These are phyloP conservation scores for Sugiyamaella valdiviana DNA, from an alignment of 805 yeast species.

Conservation along the genomic window DNA sequence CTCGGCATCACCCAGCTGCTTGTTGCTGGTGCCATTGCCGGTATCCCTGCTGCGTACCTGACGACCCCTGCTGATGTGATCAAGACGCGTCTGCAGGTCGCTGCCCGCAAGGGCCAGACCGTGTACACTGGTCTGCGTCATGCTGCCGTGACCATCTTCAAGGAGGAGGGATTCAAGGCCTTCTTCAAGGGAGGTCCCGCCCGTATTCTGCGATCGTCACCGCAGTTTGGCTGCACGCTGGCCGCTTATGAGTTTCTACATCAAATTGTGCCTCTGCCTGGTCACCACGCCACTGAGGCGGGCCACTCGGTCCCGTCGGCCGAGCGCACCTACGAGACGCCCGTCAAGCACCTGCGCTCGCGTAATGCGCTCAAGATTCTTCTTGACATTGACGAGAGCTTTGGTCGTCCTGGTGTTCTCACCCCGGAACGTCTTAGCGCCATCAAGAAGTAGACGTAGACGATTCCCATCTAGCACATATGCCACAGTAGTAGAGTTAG, in stretches of 20 bases:
- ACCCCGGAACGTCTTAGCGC: constrained; percentile 22
- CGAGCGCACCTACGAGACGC: constrained; percentile 22
- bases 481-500: background rate
- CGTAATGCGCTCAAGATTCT: constrained; percentile 39
- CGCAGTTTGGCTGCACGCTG: constrained; percentile 94
- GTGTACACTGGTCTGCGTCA: constrained; percentile 70
- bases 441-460: constrained; percentile 18
- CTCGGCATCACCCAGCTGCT: constrained; percentile 80
- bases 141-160: constrained; percentile 66
- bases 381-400: constrained; percentile 41
- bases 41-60: constrained; percentile 94
- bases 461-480: constrained; percentile 2
- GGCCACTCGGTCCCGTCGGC: constrained; percentile 38
- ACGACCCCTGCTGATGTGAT: constrained; percentile 97
- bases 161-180: constrained; percentile 78
- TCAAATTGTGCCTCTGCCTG: constrained; percentile 61
- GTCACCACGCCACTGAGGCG: constrained; percentile 36
- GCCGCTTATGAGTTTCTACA: constrained; percentile 96
- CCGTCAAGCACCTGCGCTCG: constrained; percentile 35
- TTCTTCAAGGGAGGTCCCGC: constrained; percentile 97
- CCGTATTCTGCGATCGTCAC: constrained; percentile 88
- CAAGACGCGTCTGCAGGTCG: constrained; percentile 89
- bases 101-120: constrained; percentile 68
- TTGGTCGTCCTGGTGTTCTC: constrained; percentile 34
- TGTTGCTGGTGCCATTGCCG: constrained; percentile 88